These are phyloP conservation scores for Kwoniella sp. DNA, from an alignment of 768 basidiomycete genomes.

Conservation along the genomic window DNA sequence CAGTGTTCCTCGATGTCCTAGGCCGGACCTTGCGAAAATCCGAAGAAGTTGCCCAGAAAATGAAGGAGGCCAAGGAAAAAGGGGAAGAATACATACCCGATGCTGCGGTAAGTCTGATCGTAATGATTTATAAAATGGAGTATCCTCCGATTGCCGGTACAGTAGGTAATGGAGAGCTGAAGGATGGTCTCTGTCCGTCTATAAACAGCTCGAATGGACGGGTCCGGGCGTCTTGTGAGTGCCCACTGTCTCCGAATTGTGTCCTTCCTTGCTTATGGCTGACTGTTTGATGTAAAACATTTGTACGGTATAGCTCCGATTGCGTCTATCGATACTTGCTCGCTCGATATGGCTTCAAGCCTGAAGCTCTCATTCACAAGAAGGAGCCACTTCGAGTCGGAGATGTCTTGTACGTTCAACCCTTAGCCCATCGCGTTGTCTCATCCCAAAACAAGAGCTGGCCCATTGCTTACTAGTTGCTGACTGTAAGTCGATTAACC, in stretches of 20 bases:
- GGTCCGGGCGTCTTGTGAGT: constrained; percentile 42
- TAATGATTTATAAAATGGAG: background rate
- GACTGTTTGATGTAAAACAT: background rate
- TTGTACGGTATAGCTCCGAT: constrained; percentile 35
- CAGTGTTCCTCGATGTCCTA: constrained; percentile 42
- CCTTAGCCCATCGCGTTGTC: no score
- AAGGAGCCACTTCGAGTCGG: constrained; percentile 38
- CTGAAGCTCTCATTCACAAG: constrained; percentile 34
- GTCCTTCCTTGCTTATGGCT: no score
- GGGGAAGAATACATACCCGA: constrained; percentile 39
- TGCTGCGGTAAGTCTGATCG: constrained; percentile 29
- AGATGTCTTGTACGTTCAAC: constrained; percentile 37
- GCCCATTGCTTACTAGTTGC: no score
- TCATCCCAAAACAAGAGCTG: no score
- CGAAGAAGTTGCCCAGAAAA: constrained; percentile 24
- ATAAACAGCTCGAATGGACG: constrained; percentile 38
- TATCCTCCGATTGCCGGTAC: no score
- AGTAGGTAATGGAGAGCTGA: no score
- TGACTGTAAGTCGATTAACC: no score
- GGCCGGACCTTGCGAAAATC: constrained; percentile 36
- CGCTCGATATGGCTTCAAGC: constrained; percentile 43
- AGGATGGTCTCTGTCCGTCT: no score
- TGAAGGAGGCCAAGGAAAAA: constrained; percentile 23
- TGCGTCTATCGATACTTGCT: constrained; percentile 46
- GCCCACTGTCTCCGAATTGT: no score